Evolutionary conservation across 2,329 filamentous ascomycete species (phyloP).

Genomic region (Xylariaceae sp.): DNA sequence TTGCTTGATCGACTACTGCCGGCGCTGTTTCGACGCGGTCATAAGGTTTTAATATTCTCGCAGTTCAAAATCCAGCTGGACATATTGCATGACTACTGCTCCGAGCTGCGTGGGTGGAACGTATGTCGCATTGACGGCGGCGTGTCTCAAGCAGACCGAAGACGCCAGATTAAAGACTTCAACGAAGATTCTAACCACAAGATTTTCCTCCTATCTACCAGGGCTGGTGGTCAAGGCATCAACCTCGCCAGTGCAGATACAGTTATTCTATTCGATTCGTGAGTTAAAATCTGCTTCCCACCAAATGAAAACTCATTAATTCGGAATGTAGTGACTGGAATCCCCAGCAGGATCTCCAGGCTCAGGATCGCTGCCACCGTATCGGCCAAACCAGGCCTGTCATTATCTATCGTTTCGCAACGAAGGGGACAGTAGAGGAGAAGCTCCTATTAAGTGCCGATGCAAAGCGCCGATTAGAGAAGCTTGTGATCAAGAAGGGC

Average conservation of each 20-base stretch:
- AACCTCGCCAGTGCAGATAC: slow-evolving; percentile 90
- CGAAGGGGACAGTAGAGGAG: slow-evolving; percentile 89
- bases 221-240: slow-evolving; percentile 92
- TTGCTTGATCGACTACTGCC: slow-evolving; percentile 83
- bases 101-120: slow-evolving; percentile 70
- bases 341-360: slow-evolving; percentile 93
- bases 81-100: slow-evolving; percentile 82
- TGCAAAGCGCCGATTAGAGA: slow-evolving; percentile 86
- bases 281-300: background rate
- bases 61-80: slow-evolving; percentile 95
- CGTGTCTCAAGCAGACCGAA: slow-evolving; percentile 69
- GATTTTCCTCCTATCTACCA: slow-evolving; percentile 83
- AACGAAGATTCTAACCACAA: slow-evolving; percentile 62
- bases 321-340: slow-evolving; percentile 67
- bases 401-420: slow-evolving; percentile 88
- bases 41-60: slow-evolving; percentile 94
- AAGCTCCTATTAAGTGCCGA: slow-evolving; percentile 81
- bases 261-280: slow-evolving; percentile 80
- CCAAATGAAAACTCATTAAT: slow-evolving; percentile 8
- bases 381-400: slow-evolving; percentile 93
- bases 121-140: slow-evolving; percentile 88
- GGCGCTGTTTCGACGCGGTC: slow-evolving; percentile 64
- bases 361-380: slow-evolving; percentile 89
- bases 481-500: slow-evolving; percentile 92
- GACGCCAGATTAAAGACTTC: slow-evolving; percentile 68